phyloP scores from a whole-genome alignment of 768 basidiomycete genomes.

The Grammothele lineata region DNA sequence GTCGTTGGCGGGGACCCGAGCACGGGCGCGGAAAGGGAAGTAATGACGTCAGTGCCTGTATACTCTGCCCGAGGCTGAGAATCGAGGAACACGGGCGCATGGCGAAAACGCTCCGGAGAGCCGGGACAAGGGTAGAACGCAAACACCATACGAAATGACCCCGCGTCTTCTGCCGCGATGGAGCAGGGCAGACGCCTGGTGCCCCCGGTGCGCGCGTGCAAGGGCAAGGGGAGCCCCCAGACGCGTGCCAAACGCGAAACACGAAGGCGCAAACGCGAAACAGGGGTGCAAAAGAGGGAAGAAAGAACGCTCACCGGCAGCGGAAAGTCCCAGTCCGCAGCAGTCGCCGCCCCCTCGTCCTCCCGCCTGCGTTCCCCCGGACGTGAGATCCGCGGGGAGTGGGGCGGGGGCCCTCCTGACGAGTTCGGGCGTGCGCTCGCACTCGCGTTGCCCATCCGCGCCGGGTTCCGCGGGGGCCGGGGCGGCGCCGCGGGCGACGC shows the following conservation, averaged over 20 bases:
- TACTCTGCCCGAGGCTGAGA: too few relatives aligned
- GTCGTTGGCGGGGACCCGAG: too few relatives aligned
- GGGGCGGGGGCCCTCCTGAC: neutral
- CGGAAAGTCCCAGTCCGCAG: slow-evolving; percentile 14
- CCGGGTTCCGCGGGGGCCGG: slow-evolving; percentile 19
- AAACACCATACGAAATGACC: too few relatives aligned
- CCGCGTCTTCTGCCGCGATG: neutral
- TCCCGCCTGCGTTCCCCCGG: neutral
- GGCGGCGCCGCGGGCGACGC: slow-evolving; percentile 9
- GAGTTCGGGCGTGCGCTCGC: too few relatives aligned
- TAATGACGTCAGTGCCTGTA: slow-evolving; percentile 8
- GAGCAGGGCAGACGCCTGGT: neutral
- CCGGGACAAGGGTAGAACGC: neutral
- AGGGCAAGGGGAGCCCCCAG: neutral
- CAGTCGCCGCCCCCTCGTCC: neutral
- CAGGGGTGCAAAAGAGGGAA: neutral
- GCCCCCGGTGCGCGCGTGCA: too few relatives aligned
- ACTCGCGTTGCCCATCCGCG: slow-evolving; percentile 3
- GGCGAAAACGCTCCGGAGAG: neutral
- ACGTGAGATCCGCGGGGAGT: neutral
- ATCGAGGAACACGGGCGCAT: too few relatives aligned
- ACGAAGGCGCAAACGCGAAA: neutral
- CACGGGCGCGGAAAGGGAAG: neutral
- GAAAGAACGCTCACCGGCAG: slow-evolving; percentile 9
- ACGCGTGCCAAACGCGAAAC: too few relatives aligned